Evolutionary conservation across 352 stramenopile species (phyloP).

Genomic region (Thalassiosira ordinaria): DNA sequence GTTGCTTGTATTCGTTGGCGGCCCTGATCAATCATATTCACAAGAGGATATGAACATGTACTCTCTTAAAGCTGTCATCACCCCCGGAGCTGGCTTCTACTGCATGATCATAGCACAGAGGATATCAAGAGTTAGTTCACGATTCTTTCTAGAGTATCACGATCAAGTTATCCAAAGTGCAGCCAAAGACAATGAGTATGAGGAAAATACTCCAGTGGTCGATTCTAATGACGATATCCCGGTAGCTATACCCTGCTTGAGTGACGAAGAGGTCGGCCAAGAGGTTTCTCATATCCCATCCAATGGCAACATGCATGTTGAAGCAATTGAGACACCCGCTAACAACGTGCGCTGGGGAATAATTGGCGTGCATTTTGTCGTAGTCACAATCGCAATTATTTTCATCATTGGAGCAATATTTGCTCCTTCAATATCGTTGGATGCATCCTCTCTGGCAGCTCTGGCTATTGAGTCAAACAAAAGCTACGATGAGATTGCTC

Average conservation of each 20-base stretch:
- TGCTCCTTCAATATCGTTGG: constrained; percentile 49
- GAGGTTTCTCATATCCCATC: background rate
- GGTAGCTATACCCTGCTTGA: background rate
- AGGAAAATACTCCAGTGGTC: background rate
- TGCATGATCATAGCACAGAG: constrained; percentile 53
- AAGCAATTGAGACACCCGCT: background rate
- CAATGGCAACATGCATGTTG: background rate
- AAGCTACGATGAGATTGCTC: constrained; percentile 17
- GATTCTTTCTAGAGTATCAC: constrained; percentile 61
- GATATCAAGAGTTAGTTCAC: constrained; percentile 48
- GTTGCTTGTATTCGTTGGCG: constrained; percentile 55
- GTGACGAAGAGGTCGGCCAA: background rate
- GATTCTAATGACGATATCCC: background rate
- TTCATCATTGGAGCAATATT: constrained; percentile 55
- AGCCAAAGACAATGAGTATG: background rate
- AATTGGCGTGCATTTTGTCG: constrained; percentile 27
- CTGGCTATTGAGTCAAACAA: constrained; percentile 49
- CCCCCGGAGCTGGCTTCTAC: constrained; percentile 53
- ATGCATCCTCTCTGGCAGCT: constrained; percentile 35
- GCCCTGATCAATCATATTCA: constrained; percentile 31
- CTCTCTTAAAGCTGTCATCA: constrained; percentile 47
- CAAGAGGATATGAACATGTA: constrained; percentile 31
- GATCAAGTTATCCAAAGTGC: constrained; percentile 33
- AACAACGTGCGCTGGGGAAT: background rate
- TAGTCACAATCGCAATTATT: constrained; percentile 45